Percentiles rank a stretch among this genome's conserved stretches.
Conservation (phyloP, 2,329 filamentous ascomycete species). For the Ceratocystis diversiconidia region DNA sequence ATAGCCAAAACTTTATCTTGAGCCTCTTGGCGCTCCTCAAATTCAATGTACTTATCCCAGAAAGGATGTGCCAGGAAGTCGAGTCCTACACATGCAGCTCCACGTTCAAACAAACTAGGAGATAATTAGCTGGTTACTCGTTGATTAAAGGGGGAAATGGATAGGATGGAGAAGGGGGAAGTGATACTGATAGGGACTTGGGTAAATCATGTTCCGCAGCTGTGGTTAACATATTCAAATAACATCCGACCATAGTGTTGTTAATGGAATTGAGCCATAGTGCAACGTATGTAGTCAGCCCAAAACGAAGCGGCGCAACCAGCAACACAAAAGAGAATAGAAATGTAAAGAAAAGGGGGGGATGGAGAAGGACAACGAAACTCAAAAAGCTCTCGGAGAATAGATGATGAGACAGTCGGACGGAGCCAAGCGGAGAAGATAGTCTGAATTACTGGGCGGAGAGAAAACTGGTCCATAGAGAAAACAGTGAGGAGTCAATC, state of each 20-base stretch:
- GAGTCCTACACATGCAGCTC: slow-evolving; percentile 67
- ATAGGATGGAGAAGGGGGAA: slow-evolving; percentile 21
- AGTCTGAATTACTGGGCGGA: background rate
- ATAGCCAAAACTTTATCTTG: slow-evolving; percentile 77
- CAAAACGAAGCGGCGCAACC: background rate
- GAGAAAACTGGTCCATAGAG: slow-evolving; percentile 4
- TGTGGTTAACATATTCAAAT: slow-evolving; percentile 4
- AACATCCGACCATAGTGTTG: slow-evolving; percentile 4
- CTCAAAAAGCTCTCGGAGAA: slow-evolving; percentile 19
- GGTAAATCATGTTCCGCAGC: slow-evolving; percentile 13
- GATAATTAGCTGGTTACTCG: slow-evolving; percentile 1
- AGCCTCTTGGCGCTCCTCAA: slow-evolving; percentile 78
- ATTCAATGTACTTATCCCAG: slow-evolving; percentile 98
- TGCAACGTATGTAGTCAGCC: slow-evolving; percentile 15
- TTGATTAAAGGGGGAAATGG: slow-evolving; percentile 22
- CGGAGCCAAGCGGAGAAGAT: background rate
- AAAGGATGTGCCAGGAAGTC: slow-evolving; percentile 92
- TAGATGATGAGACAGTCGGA: background rate
- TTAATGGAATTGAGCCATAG: slow-evolving; percentile 12
- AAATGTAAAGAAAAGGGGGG: slow-evolving; percentile 23
- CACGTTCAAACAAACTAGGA: slow-evolving; percentile 85
- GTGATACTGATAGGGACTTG: slow-evolving; percentile 20
- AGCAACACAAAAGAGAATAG: background rate
- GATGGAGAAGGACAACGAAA: slow-evolving; percentile 46
- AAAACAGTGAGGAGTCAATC: slow-evolving; percentile 28